These are phyloP conservation scores for Trichocladium uniseriatum DNA, from an alignment of 495 filamentous ascomycete species.

Conservation along the genomic window DNA sequence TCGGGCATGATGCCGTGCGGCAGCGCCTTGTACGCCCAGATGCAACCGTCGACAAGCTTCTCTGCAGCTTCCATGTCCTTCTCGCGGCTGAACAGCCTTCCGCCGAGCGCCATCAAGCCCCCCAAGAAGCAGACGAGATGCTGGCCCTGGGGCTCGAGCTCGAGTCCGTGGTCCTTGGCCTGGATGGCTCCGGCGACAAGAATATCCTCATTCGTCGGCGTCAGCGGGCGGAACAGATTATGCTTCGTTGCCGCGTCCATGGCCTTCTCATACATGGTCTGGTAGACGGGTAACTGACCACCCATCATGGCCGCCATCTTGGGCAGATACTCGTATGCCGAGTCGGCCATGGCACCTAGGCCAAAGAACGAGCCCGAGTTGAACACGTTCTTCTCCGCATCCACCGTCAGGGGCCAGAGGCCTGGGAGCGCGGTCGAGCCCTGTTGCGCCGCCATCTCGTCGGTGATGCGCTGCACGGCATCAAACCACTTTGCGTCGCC, in stretches of 20 bases:
- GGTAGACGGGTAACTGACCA: constrained; percentile 25
- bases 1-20: constrained; percentile 85
- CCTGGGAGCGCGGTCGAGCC: constrained; percentile 58
- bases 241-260: constrained; percentile 53
- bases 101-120: constrained; percentile 76
- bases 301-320: constrained; percentile 45
- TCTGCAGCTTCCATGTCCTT: constrained; percentile 53
- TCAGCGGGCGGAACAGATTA: constrained; percentile 55
- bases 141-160: constrained; percentile 30
- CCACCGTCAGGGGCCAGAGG: constrained; percentile 30
- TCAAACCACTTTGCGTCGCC: constrained; percentile 76
- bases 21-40: constrained; percentile 73
- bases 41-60: constrained; percentile 73
- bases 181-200: constrained; percentile 47
- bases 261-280: constrained; percentile 38
- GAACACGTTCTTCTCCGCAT: constrained; percentile 21
- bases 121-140: constrained; percentile 65
- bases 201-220: constrained; percentile 54
- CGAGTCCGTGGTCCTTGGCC: constrained; percentile 5
- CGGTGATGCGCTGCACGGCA: constrained; percentile 65
- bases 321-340: constrained; percentile 83
- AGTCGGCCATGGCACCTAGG: constrained; percentile 72
- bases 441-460: constrained; percentile 62
- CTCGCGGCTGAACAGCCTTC: constrained; percentile 56
- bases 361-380: constrained; percentile 44